These are phyloP conservation scores for Pleurotus giganteus DNA, from an alignment of 768 basidiomycete genomes.

Conservation along the genomic window DNA sequence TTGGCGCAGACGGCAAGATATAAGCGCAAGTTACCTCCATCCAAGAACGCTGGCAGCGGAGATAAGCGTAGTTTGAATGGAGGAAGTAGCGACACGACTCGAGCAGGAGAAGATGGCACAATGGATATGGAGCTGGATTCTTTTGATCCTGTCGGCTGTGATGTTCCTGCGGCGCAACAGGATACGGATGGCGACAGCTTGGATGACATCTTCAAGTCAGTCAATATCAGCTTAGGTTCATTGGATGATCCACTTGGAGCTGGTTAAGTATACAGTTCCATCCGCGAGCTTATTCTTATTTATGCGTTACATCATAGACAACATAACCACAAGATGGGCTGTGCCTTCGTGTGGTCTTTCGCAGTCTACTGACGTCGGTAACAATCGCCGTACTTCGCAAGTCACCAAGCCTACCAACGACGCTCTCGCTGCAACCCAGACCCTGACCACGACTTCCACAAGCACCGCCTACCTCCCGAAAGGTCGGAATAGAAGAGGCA, in stretches of 20 bases:
- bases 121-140: slow-evolving; percentile 9
- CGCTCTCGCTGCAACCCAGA: background rate
- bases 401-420: background rate
- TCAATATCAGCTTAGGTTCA: slow-evolving; percentile 1
- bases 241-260: background rate
- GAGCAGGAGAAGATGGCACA: background rate
- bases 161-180: background rate
- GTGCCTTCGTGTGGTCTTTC: too few species aligned
- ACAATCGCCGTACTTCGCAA: too few species aligned
- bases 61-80: too few species aligned
- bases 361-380: too few species aligned
- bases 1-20: background rate
- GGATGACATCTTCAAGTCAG: slow-evolving; percentile 6
- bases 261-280: background rate
- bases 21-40: background rate
- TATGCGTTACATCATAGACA: too few species aligned
- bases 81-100: background rate
- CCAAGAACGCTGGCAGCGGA: background rate
- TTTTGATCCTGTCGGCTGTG: too few species aligned
- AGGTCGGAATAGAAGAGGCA: slow-evolving; percentile 2
- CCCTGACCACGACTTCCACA: too few species aligned
- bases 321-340: background rate
- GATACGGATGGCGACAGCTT: background rate
- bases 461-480: background rate
- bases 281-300: background rate